These are phyloP conservation scores for Ambrosiella cleistominuta DNA, from an alignment of 2,329 filamentous ascomycete species.

Conservation along the genomic window DNA sequence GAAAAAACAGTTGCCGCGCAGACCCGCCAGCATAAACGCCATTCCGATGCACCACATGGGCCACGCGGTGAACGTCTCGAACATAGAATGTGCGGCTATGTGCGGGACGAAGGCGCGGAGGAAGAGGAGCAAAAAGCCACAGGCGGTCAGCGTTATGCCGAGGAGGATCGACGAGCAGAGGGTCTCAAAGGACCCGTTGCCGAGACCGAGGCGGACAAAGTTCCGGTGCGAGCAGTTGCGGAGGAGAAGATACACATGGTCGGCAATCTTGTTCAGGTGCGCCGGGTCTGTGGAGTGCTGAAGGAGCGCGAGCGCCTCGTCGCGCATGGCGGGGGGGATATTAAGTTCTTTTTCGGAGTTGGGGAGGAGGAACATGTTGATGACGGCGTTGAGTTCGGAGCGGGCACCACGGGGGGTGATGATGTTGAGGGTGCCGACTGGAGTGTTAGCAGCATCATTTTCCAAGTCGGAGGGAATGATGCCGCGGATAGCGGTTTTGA, in stretches of 20 bases:
- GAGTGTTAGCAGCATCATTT: conserved; percentile 1
- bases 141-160: conserved; percentile 24
- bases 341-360: conserved; percentile 30
- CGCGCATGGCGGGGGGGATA: conserved; percentile 26
- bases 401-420: conserved; percentile 13
- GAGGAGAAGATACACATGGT: conserved; percentile 29
- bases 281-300: conserved; percentile 22
- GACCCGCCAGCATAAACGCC: conserved; percentile 26
- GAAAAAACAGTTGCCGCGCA: conserved; percentile 31
- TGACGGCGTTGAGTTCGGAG: conserved; percentile 24
- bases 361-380: conserved; percentile 24
- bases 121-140: conserved; percentile 24
- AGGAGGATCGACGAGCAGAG: conserved; percentile 28
- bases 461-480: conserved; percentile 12
- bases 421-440: conserved; percentile 13
- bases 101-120: conserved; percentile 24
- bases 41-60: conserved; percentile 29
- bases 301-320: conserved; percentile 22
- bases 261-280: conserved; percentile 26
- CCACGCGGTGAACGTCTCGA: conserved; percentile 26
- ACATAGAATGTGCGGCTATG: conserved; percentile 24
- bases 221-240: conserved; percentile 31
- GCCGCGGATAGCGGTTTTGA: conserved; percentile 15
- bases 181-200: conserved; percentile 33
- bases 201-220: conserved; percentile 36